Conservation (phyloP, 2,329 filamentous ascomycete genomes). For the Dendryphion nanum region DNA sequence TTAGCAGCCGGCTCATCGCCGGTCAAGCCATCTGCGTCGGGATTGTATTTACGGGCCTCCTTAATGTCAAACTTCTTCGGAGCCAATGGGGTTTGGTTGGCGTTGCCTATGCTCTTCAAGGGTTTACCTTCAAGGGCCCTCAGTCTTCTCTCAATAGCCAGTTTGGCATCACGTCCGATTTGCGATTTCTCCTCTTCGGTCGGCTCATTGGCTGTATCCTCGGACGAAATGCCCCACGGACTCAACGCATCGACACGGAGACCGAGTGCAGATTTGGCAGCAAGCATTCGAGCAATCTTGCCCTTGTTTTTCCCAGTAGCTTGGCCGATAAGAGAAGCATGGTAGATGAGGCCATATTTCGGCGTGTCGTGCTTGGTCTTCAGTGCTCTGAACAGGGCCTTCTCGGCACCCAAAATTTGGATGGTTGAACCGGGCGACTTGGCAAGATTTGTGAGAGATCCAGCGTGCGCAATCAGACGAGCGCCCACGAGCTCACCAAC, state of each 20-base stretch:
- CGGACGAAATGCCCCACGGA: constrained; percentile 68
- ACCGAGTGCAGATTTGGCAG: constrained; percentile 89
- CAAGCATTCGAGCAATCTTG: constrained; percentile 95
- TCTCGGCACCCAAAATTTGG: constrained; percentile 97
- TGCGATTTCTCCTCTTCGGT: constrained; percentile 88
- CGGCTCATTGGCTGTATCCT: constrained; percentile 46
- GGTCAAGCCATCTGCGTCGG: constrained; percentile 81
- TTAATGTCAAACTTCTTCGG: constrained; percentile 78
- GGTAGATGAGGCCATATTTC: constrained; percentile 90
- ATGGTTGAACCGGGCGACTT: constrained; percentile 95
- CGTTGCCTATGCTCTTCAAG: constrained; percentile 70
- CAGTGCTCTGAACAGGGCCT: constrained; percentile 94
- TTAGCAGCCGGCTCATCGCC: constrained; percentile 64
- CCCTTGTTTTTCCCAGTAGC: constrained; percentile 98
- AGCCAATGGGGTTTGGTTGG: constrained; percentile 46
- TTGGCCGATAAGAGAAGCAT: constrained; percentile 75
- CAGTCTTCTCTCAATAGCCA: constrained; percentile 73
- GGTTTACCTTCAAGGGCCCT: constrained; percentile 87
- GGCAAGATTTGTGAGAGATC: constrained; percentile 89
- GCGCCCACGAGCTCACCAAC: constrained; percentile 93
- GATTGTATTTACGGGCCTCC: constrained; percentile 91
- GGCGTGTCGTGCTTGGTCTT: constrained; percentile 99
- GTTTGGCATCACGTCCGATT: constrained; percentile 70
- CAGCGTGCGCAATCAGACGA: constrained; percentile 89
- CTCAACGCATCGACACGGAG: constrained; percentile 87